phyloP scores from a whole-genome alignment of 2,329 filamentous ascomycete species.

The Didymella lethalis region DNA sequence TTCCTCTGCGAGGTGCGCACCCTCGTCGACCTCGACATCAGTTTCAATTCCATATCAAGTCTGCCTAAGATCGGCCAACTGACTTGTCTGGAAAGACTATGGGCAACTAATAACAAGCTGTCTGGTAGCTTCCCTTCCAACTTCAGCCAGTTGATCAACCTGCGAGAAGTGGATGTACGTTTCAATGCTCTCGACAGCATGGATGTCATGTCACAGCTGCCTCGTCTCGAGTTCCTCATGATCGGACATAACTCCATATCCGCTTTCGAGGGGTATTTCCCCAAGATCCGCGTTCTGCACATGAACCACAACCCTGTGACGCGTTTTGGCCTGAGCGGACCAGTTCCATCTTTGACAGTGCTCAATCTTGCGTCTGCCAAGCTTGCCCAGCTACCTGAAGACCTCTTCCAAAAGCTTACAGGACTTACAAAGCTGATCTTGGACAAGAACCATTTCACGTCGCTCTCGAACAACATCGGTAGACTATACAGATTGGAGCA shows the following conservation, averaged over 20 bases:
- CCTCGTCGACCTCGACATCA: conserved; percentile 91
- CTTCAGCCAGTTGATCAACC: conserved; percentile 75
- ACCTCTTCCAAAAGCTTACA: conserved; percentile 84
- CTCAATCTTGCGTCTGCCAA: conserved; percentile 93
- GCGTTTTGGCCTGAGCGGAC: conserved; percentile 81
- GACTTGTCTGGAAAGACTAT: conserved; percentile 82
- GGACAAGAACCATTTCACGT: conserved; percentile 95
- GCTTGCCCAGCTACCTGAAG: conserved; percentile 84
- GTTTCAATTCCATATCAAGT: conserved; percentile 87
- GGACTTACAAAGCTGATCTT: conserved; percentile 87
- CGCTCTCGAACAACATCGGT: conserved; percentile 84
- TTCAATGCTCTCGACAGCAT: conserved; percentile 92
- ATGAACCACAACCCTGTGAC: conserved; percentile 96
- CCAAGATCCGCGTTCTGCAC: conserved; percentile 81
- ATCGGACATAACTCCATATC: conserved; percentile 94
- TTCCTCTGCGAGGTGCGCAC: conserved; percentile 84
- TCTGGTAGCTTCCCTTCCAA: conserved; percentile 75
- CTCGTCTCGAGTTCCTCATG: conserved; percentile 84
- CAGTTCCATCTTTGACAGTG: conserved; percentile 81
- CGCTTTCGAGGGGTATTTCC: conserved; percentile 87
- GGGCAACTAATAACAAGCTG: conserved; percentile 94
- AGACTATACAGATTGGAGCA: conserved; percentile 84
- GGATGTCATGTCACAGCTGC: conserved; percentile 82
- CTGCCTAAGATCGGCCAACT: conserved; percentile 83
- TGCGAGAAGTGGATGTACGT: conserved; percentile 92